Conservation (phyloP, 2,329 filamentous ascomycete genomes). For the Pseudogymnoascus sp. region DNA sequence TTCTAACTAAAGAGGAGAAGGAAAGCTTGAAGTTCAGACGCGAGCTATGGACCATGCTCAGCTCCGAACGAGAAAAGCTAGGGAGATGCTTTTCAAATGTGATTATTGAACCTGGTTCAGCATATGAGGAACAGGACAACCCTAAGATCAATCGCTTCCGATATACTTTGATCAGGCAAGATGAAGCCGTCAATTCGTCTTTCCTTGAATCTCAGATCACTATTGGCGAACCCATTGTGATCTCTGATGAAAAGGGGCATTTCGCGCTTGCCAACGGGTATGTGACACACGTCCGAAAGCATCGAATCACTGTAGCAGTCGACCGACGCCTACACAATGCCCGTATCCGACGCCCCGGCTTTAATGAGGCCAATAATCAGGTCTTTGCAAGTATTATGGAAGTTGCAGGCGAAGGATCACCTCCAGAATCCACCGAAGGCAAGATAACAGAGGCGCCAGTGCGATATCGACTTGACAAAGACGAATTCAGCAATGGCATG, state of each 20-base stretch:
- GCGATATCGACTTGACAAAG: constrained; percentile 85
- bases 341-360: constrained; percentile 65
- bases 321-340: constrained; percentile 85
- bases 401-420: constrained; percentile 52
- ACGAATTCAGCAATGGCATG: constrained; percentile 98
- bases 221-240: constrained; percentile 85
- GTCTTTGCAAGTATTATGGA: constrained; percentile 90
- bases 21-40: constrained; percentile 79
- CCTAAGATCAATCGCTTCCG: constrained; percentile 85
- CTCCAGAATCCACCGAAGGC: constrained; percentile 43
- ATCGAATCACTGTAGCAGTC: constrained; percentile 77
- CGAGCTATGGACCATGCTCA: constrained; percentile 95
- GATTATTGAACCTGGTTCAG: constrained; percentile 70
- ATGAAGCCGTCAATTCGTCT: constrained; percentile 56
- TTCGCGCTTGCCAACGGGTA: constrained; percentile 92
- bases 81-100: constrained; percentile 87
- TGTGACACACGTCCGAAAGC: constrained; percentile 67
- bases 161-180: constrained; percentile 75
- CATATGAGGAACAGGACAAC: constrained; percentile 58
- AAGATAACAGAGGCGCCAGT: constrained; percentile 48
- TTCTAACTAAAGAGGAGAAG: constrained; percentile 90
- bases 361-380: constrained; percentile 71
- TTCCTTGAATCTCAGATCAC: constrained; percentile 86
- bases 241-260: constrained; percentile 91
- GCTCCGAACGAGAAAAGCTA: constrained; percentile 75